phyloP scores from a whole-genome alignment of 345 rosid species.

The Arabidopsis thaliana region TAIR10.1 NC_003070.9:29895501-29896000 shows the following conservation, averaged over 20 bases:
- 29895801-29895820: conserved; percentile 79
- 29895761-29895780: conserved; percentile 91
- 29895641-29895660: conserved; percentile 85
- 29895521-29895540: background rate
- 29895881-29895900: conserved; percentile 74
- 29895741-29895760: conserved; percentile 86
- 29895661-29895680: conserved; percentile 85
- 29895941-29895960: conserved; percentile 69
- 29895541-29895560: conserved; percentile 38
- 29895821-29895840: conserved; percentile 85
- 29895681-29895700: conserved; percentile 92
- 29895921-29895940: conserved; percentile 67
- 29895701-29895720: conserved; percentile 70
- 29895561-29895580: conserved; percentile 97
- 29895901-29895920: conserved; percentile 72
- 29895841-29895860: conserved; percentile 93
- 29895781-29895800: conserved; percentile 69
- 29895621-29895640: conserved; percentile 84
- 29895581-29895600: conserved; percentile 98
- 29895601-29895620: conserved; percentile 97
- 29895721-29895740: conserved; percentile 81
- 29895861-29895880: conserved; percentile 71
- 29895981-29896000: conserved; percentile 51
- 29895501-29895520: conserved; percentile 10
- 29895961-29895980: conserved; percentile 63